Evolutionary conservation across 2,329 filamentous ascomycete genomes (phyloP).

Genomic region (Fusarium buxicola): DNA sequence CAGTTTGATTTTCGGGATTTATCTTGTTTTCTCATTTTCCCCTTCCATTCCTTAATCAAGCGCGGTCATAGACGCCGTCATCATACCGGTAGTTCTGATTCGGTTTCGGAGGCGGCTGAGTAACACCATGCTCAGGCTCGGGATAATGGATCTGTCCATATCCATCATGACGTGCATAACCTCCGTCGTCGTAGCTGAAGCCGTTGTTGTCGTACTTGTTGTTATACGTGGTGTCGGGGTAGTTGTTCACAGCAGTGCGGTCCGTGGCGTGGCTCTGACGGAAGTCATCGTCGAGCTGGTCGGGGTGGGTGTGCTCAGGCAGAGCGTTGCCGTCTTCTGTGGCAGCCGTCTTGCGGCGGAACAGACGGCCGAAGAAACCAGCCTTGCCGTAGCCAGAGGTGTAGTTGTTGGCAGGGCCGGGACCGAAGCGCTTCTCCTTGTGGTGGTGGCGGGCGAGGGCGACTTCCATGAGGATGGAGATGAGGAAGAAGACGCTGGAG

Average conservation of each 20-base stretch:
- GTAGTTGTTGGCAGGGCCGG: constrained; percentile 63
- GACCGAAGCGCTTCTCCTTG: constrained; percentile 79
- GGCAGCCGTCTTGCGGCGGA: constrained; percentile 43
- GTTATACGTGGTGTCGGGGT: constrained; percentile 43
- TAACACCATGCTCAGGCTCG: constrained; percentile 37
- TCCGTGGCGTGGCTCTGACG: constrained; percentile 58
- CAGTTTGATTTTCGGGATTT: background rate
- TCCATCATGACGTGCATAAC: constrained; percentile 41
- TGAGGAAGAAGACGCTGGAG: constrained; percentile 78
- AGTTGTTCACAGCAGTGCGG: constrained; percentile 49
- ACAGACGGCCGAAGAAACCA: constrained; percentile 52
- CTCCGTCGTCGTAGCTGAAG: constrained; percentile 42
- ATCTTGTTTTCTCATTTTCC: background rate
- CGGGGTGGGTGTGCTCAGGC: constrained; percentile 55
- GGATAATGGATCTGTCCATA: constrained; percentile 47
- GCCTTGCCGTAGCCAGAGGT: constrained; percentile 62
- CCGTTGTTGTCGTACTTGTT: constrained; percentile 44
- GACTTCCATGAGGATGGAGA: constrained; percentile 77
- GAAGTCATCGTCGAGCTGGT: constrained; percentile 51
- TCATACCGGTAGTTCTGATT: constrained; percentile 50
- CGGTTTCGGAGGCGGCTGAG: constrained; percentile 17
- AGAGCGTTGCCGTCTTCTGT: constrained; percentile 49
- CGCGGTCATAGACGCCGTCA: constrained; percentile 53
- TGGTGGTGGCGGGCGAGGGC: constrained; percentile 76
- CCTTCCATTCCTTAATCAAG: constrained; percentile 15